These are phyloP conservation scores for Termitomyces heimii DNA, from an alignment of 768 basidiomycete genomes.

Conservation along the genomic window DNA sequence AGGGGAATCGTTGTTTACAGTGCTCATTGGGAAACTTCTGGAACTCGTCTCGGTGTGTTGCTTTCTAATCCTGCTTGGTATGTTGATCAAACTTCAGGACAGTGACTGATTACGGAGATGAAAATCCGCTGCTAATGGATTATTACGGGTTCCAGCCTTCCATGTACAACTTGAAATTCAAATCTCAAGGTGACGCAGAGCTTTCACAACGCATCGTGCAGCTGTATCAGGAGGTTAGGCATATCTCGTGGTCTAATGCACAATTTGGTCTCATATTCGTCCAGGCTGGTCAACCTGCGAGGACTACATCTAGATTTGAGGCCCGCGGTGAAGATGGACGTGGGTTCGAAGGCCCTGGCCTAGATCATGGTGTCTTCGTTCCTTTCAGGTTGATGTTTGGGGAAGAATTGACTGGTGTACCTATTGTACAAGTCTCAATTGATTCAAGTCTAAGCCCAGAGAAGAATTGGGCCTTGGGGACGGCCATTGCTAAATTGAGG, in stretches of 20 bases:
- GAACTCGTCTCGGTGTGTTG: constrained; percentile 49
- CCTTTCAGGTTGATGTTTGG: constrained; percentile 80
- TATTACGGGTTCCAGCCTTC: constrained; percentile 63
- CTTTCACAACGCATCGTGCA: constrained; percentile 58
- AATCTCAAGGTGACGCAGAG: constrained; percentile 54
- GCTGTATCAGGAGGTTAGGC: constrained; percentile 44
- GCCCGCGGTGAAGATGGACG: constrained; percentile 60
- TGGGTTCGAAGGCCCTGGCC: constrained; percentile 56
- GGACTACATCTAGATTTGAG: constrained; percentile 43
- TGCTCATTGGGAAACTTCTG: constrained; percentile 73
- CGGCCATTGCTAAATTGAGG: constrained; percentile 55
- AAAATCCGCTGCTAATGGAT: constrained; percentile 71
- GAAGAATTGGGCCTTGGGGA: constrained; percentile 60
- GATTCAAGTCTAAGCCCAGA: constrained; percentile 53
- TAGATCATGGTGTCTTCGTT: constrained; percentile 79
- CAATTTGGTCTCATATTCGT: background rate
- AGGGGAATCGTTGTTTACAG: constrained; percentile 79
- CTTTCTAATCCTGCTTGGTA: background rate
- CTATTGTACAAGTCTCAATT: constrained; percentile 68
- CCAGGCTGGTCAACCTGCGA: constrained; percentile 46
- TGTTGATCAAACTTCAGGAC: background rate
- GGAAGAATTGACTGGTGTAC: constrained; percentile 51
- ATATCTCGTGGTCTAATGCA: background rate
- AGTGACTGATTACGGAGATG: constrained; percentile 77
- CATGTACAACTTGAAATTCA: constrained; percentile 61